phyloP scores from a whole-genome alignment of 2,329 filamentous ascomycete genomes.

The Pleoardoris graminearum region DNA sequence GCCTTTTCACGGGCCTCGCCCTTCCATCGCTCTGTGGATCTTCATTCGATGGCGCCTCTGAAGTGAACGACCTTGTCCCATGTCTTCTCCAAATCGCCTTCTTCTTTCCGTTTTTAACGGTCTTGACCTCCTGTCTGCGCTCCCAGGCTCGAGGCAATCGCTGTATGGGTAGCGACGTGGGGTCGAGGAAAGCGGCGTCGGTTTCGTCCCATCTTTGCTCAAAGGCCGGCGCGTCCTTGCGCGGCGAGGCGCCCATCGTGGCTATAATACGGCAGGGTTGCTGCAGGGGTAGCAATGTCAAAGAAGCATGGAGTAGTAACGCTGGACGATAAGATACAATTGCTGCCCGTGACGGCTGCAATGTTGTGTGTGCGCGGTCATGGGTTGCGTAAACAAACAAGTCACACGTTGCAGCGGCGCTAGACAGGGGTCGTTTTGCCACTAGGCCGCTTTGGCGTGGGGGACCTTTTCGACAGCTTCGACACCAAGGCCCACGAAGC shows the following conservation, averaged over 20 bases:
- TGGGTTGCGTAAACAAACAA: slow-evolving; percentile 14
- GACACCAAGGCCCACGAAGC: slow-evolving; percentile 1
- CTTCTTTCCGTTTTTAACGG: slow-evolving; percentile 39
- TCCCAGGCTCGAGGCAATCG: slow-evolving; percentile 55
- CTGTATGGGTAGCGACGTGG: slow-evolving; percentile 46
- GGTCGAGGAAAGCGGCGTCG: slow-evolving; percentile 48
- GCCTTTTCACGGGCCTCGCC: slow-evolving; percentile 51
- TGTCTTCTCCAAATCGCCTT: slow-evolving; percentile 55
- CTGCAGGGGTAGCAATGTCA: slow-evolving; percentile 17
- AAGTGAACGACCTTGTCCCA: slow-evolving; percentile 33
- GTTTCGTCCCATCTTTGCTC: slow-evolving; percentile 47
- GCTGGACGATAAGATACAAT: slow-evolving; percentile 1
- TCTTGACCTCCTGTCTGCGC: slow-evolving; percentile 49
- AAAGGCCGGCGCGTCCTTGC: slow-evolving; percentile 37
- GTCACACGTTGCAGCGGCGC: not conserved
- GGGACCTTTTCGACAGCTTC: slow-evolving; percentile 12
- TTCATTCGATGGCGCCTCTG: slow-evolving; percentile 14
- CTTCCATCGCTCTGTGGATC: slow-evolving; percentile 39
- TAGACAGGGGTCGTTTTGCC: slow-evolving; percentile 1
- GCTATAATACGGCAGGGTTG: slow-evolving; percentile 13
- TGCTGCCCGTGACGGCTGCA: not conserved
- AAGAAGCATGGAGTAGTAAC: slow-evolving; percentile 1
- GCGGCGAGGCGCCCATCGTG: slow-evolving; percentile 37
- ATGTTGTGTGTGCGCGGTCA: slow-evolving; percentile 10
- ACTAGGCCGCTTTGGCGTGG: slow-evolving; percentile 9